phyloP scores from a whole-genome alignment of 116 monocot species.

The Papilionanthe hybrid region DNA sequence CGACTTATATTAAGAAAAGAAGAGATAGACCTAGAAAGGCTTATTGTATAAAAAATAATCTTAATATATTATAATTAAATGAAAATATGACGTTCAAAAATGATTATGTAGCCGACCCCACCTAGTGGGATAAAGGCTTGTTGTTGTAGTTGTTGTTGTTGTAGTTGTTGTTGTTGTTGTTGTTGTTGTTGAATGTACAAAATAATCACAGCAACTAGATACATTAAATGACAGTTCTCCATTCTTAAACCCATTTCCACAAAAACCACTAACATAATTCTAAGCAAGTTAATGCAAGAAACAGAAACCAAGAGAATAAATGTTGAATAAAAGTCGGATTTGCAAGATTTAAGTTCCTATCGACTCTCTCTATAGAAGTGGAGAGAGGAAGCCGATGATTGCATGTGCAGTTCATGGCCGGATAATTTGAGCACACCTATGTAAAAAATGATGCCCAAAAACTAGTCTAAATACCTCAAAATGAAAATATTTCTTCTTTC shows the following conservation, averaged over 20 bases:
- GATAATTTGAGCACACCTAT: background rate
- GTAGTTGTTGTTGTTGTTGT: too few species aligned
- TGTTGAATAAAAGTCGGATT: too few species aligned
- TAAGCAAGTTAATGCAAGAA: background rate
- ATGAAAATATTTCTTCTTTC: background rate
- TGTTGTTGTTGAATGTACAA: background rate
- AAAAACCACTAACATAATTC: background rate
- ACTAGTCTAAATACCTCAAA: background rate
- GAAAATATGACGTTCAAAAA: too few species aligned
- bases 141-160: too few species aligned
- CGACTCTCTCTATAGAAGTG: too few species aligned
- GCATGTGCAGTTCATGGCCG: background rate
- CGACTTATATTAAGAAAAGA: too few species aligned
- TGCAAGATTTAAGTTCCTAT: too few species aligned
- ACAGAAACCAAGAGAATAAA: background rate
- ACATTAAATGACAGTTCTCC: background rate
- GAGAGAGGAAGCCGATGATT: background rate
- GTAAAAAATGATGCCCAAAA: background rate
- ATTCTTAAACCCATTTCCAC: background rate
- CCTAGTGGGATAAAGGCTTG: too few species aligned
- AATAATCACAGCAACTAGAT: background rate
- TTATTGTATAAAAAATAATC: too few species aligned
- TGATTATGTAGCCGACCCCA: too few species aligned
- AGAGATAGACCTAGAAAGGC: too few species aligned
- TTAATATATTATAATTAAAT: too few species aligned